Evolutionary conservation across 108 stramenopile genomes (phyloP), one percentile per base, ranked within the genome.

Genomic region (Aurantiochytrium sp.): DNA sequence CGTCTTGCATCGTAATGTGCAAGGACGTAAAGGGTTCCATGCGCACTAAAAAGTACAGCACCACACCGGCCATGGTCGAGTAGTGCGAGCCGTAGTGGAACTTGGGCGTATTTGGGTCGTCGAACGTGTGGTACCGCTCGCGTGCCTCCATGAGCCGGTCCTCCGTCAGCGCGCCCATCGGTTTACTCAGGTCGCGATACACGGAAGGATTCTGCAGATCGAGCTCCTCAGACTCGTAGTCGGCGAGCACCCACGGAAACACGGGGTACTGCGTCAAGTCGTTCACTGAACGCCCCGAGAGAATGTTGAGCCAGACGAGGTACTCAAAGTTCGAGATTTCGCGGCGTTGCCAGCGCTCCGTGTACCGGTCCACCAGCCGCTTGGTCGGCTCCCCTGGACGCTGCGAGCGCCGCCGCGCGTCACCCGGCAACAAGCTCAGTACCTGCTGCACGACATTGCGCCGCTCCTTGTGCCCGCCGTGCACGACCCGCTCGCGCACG

Each of bases 201-300:
- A 95, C 93, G 5, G 87, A 65, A 0, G 93, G 94, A 90, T 98
- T 93, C 85, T 90, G 86, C 30, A 98, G 87, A 89, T 97, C 95
- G 37, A 97, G 90, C 19, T 88, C 91, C 32, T 94, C 94, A 45
- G 92, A 93, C 19, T 89, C 86, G 90, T 96, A 98, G 87, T 97
- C 97, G 27, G 91, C 86, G n/a, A 99, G 85, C 41, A 98, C 92
- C 98, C 98, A 99, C 19, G 98, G 98, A 59, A 97, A 97, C 2
- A 99, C 97, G 1, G 98, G 97, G 87, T 97, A 98, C 86, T 90
- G 91, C 21, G 90, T 93, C 30, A 93, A 73, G 86, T 93, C 93
- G 54, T 92, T 91, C 15, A 86, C 50, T 21, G 88, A 86, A 17
- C 93, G 55, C 0, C 85, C 92, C 19, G 92, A 91, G 30, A 91